A percentile compares a stretch with the other conserved stretches of the same genome.
These are phyloP conservation scores for Boletus rubescentipes DNA, from an alignment of 768 basidiomycete genomes.

Conservation along the genomic window DNA sequence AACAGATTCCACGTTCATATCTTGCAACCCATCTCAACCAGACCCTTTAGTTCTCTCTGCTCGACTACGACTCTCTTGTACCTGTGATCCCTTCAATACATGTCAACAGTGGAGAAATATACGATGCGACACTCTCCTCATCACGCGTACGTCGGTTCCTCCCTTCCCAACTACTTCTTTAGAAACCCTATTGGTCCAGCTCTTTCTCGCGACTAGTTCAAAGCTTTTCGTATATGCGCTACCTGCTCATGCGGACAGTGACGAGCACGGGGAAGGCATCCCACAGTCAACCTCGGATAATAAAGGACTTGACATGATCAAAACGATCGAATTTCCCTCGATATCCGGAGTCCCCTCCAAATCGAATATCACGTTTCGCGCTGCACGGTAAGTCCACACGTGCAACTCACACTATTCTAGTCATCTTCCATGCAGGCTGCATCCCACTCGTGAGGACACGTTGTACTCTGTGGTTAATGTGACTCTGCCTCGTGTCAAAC, in stretches of 20 bases:
- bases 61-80: conserved; percentile 58
- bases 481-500: conserved; percentile 54
- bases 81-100: conserved; percentile 48
- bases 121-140: conserved; percentile 77
- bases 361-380: conserved; percentile 55
- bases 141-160: conserved; percentile 47
- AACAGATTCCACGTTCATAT: conserved; percentile 27
- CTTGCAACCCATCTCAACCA: conserved; percentile 10
- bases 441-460: conserved; percentile 48
- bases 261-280: conserved; percentile 16
- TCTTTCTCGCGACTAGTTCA: conserved; percentile 64
- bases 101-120: conserved; percentile 74
- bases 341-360: conserved; percentile 44
- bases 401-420: not conserved
- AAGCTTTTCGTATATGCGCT: conserved; percentile 63
- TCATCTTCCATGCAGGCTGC: conserved; percentile 45
- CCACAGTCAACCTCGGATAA: conserved; percentile 29
- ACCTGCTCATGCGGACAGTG: conserved; percentile 32
- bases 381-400: conserved; percentile 46
- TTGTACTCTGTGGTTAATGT: conserved; percentile 77
- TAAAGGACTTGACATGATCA: conserved; percentile 41
- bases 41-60: conserved; percentile 54
- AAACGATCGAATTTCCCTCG: conserved; percentile 54
- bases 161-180: not conserved
- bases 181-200: conserved; percentile 35